Evolutionary conservation across 805 yeast species (phyloP).

Genomic region (Metschnikowia shivogae): DNA sequence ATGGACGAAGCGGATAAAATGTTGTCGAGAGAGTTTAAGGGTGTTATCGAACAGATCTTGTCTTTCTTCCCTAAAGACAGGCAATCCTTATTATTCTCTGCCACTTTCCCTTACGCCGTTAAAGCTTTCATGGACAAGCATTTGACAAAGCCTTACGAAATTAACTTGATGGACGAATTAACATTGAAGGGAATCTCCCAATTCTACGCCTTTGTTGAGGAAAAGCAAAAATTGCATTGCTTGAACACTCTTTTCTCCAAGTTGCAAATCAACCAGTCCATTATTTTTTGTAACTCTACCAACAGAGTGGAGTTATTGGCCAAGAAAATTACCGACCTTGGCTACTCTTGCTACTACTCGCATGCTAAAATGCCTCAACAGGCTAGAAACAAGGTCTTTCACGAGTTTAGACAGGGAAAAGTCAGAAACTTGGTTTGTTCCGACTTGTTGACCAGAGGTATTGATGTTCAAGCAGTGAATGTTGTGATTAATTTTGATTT

Average conservation of each 20-base stretch:
- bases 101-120: conserved; percentile 94
- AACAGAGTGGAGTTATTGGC: conserved; percentile 94
- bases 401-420: conserved; percentile 96
- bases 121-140: conserved; percentile 90
- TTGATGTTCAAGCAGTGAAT: conserved; percentile 97
- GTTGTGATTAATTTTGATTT: conserved; percentile 97
- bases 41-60: conserved; percentile 81
- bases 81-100: conserved; percentile 86
- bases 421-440: conserved; percentile 97
- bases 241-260: conserved; percentile 91
- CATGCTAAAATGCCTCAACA: conserved; percentile 98
- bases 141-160: conserved; percentile 87
- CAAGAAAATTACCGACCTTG: conserved; percentile 91
- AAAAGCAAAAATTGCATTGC: conserved; percentile 92
- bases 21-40: conserved; percentile 85
- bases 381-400: conserved; percentile 96
- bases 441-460: conserved; percentile 96
- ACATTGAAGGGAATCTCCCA: conserved; percentile 95
- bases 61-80: conserved; percentile 62
- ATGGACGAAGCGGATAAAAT: conserved; percentile 99
- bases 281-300: conserved; percentile 95
- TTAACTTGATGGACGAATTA: conserved; percentile 95
- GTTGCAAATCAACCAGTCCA: conserved; percentile 92
- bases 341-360: conserved; percentile 93
- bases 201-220: conserved; percentile 97